Evolutionary conservation across 441 rosid genomes (phyloP), one percentile per base, ranked within the genome.

Genomic region (Metrosideros polymorpha): DNA sequence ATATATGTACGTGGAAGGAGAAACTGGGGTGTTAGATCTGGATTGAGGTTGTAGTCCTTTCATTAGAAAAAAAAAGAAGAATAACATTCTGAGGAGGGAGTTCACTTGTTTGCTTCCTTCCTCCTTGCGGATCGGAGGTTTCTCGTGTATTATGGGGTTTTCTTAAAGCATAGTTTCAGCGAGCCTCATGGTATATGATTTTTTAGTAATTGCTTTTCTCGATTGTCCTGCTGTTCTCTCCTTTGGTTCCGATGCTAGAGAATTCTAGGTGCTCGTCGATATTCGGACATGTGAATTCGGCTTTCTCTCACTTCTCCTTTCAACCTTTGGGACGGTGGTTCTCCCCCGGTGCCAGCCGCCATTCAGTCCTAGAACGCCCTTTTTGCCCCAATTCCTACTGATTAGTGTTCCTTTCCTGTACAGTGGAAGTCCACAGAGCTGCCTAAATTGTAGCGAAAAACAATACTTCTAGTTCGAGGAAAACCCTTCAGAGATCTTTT

Each of bases 11-110:
- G 75, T 43, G 79, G 49, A 86, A 88, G 89, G 84, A 86, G 84
- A 82, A 61, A 86, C 56, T 87, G 94, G 94, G 93, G 76, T 88
- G 66, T 79, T 83, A 86, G 93, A 91, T 90, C 90, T 89, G 93
- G 93, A 82, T 89, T 82, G 92, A 90, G 88, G 89, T 82, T 87
- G 94, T 92, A 89, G 88, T 89, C 89, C 88, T 91, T 89, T 66
- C 77, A 19, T 66, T 71, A 39, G 47, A 9, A 25, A 25, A 71
- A 71, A 66, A 39, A 71, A 12, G 19, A 61, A 35, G 77, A 39
- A 71, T 22, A 19, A 71, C 79, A 71, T 71, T 71, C n/a, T 39
- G 79, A 39, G 77, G 77, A 66, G 77, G 77, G 7, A 19, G 17
- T 71, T 39, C 4, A 6, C 29, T 71, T 71, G 47, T 39, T 71